Evolutionary conservation across 169 alveolate genomes (phyloP).

Genomic region (Cryptosporidium xiaoi): DNA sequence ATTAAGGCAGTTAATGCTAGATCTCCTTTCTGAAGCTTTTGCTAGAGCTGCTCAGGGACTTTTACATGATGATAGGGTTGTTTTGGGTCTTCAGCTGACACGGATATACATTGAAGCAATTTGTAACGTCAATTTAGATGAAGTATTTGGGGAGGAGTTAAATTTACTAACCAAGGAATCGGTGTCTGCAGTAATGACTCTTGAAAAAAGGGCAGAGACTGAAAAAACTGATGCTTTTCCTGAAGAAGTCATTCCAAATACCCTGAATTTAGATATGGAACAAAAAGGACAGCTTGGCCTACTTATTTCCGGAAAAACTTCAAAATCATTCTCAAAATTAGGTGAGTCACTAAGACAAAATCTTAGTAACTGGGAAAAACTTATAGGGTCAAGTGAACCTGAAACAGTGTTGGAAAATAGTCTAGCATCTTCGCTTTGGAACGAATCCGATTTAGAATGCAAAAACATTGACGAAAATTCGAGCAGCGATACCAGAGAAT

Average conservation of each 20-base stretch:
- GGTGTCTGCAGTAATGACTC: not conserved
- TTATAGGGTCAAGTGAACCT: conserved; percentile 75
- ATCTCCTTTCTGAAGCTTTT: conserved; percentile 34
- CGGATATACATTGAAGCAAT: conserved; percentile 36
- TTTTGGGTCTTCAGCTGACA: conserved; percentile 46
- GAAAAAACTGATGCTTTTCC: not conserved
- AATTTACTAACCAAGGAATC: conserved; percentile 23
- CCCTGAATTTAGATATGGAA: conserved; percentile 15
- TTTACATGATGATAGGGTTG: conserved; percentile 75
- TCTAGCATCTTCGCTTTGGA: conserved; percentile 28
- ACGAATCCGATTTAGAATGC: conserved; percentile 11
- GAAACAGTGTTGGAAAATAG: conserved; percentile 59
- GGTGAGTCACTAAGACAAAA: conserved; percentile 45
- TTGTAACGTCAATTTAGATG: conserved; percentile 20
- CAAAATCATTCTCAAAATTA: conserved; percentile 61
- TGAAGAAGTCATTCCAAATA: conserved; percentile 12
- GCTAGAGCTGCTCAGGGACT: conserved; percentile 42
- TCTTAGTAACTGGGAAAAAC: conserved; percentile 61
- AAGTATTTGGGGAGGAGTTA: conserved; percentile 17
- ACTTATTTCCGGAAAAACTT: conserved; percentile 18
- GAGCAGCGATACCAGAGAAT: not conserved
- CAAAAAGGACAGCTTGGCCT: conserved; percentile 14
- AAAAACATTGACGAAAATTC: conserved; percentile 3
- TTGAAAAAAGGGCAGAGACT: not conserved
- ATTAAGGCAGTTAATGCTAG: conserved; percentile 1